These are phyloP conservation scores for Parathielavia hyrcaniae DNA, from an alignment of 495 filamentous ascomycete genomes.

Conservation along the genomic window DNA sequence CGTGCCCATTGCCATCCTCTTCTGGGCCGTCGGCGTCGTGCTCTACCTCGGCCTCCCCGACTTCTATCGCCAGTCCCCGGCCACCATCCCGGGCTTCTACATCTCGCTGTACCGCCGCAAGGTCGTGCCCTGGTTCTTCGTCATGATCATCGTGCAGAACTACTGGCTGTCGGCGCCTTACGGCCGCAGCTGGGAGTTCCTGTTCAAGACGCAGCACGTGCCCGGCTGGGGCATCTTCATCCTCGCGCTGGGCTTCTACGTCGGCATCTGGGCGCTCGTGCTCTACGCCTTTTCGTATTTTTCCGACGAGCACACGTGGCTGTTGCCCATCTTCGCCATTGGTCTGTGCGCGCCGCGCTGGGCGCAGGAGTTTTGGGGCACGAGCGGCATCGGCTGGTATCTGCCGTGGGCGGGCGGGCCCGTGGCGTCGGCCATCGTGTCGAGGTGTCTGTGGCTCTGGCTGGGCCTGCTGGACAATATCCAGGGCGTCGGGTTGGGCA, in stretches of 20 bases:
- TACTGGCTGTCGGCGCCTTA: constrained; percentile 58
- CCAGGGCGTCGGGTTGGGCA: constrained; percentile 57
- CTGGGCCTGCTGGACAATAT: constrained; percentile 57
- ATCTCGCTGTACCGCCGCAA: constrained; percentile 51
- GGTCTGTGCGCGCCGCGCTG: constrained; percentile 58
- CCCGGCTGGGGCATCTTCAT: constrained; percentile 49
- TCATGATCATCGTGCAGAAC: constrained; percentile 60
- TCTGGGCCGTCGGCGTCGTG: constrained; percentile 48
- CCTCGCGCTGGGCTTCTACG: constrained; percentile 54
- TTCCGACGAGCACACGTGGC: constrained; percentile 54
- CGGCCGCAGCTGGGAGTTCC: constrained; percentile 58
- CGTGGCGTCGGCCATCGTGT: constrained; percentile 46
- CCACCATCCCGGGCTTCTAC: constrained; percentile 58
- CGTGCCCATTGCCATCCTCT: constrained; percentile 44
- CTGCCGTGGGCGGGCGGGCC: constrained; percentile 53
- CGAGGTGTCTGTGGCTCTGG: constrained; percentile 58
- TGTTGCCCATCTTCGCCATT: constrained; percentile 61
- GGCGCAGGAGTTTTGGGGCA: constrained; percentile 61
- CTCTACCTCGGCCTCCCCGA: constrained; percentile 55
- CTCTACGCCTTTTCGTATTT: constrained; percentile 46
- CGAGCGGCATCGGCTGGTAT: constrained; percentile 51
- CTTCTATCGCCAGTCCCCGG: constrained; percentile 62
- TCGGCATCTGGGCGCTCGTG: constrained; percentile 48
- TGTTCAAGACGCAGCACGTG: constrained; percentile 49
- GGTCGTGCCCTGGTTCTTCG: constrained; percentile 56